Conservation (phyloP, 179 eudicot species). For the Monotropa hypopitys region DNA sequence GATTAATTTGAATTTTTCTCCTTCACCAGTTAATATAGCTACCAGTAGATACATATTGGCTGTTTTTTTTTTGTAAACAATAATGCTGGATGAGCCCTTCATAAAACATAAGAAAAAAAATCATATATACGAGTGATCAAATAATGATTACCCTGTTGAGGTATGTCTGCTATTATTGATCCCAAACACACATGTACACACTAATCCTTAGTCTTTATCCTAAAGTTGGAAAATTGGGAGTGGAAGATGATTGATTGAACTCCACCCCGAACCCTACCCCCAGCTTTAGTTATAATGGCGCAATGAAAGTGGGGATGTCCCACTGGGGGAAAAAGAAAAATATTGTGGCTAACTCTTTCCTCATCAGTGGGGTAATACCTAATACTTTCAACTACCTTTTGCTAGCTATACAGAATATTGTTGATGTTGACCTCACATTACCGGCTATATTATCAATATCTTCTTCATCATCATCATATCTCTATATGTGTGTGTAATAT, state of each 20-base stretch:
- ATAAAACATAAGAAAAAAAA: too few relatives aligned
- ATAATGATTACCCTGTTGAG: neutral
- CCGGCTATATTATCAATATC: neutral
- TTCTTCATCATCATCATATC: too few relatives aligned
- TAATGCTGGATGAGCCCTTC: too few relatives aligned
- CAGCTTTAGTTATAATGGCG: constrained; percentile 17
- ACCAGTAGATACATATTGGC: too few relatives aligned
- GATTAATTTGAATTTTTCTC: too few relatives aligned
- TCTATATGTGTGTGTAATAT: too few relatives aligned
- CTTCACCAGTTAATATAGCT: too few relatives aligned
- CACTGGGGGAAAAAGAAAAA: constrained; percentile 2
- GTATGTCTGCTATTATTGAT: neutral
- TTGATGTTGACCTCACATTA: constrained; percentile 20
- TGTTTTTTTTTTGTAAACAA: too few relatives aligned
- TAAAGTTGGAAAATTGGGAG: constrained; percentile 10
- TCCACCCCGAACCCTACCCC: constrained; percentile 20
- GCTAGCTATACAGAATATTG: constrained; percentile 18
- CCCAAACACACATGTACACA: neutral
- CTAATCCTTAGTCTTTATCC: neutral
- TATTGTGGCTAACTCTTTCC: constrained; percentile 7
- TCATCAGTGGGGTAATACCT: constrained; percentile 18
- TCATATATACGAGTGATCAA: too few relatives aligned
- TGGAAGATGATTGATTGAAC: constrained; percentile 30
- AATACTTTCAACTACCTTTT: constrained; percentile 3
- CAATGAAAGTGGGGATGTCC: constrained; percentile 26